These are phyloP conservation scores for Akebia trifoliata DNA, from an alignment of 164 flowering plant species.

Conservation along the genomic window DNA sequence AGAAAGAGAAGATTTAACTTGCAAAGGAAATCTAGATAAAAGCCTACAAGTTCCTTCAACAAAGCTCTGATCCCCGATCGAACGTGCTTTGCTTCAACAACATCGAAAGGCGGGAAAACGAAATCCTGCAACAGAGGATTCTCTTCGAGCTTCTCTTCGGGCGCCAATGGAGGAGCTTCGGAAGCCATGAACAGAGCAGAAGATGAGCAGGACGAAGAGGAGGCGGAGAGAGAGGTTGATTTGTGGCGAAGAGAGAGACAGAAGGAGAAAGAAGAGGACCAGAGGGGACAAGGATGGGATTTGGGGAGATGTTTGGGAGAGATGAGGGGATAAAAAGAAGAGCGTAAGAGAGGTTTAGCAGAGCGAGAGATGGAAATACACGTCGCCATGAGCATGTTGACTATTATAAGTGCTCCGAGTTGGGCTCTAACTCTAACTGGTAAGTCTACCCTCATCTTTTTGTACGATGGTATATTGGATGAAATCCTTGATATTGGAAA, in stretches of 20 bases:
- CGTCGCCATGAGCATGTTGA: slow-evolving; percentile 34
- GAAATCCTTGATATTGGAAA: no score
- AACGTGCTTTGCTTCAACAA: slow-evolving; percentile 68
- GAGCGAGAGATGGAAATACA: slow-evolving; percentile 35
- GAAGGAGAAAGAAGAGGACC: slow-evolving; percentile 73
- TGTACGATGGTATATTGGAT: no score
- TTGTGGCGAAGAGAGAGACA: slow-evolving; percentile 34
- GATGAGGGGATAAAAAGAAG: slow-evolving; percentile 16
- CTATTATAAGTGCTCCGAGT: not conserved
- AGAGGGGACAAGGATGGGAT: slow-evolving; percentile 72
- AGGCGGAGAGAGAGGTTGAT: slow-evolving; percentile 10
- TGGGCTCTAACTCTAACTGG: not conserved
- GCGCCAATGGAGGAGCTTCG: slow-evolving; percentile 15
- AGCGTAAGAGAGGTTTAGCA: slow-evolving; percentile 14
- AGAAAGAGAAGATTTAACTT: not conserved
- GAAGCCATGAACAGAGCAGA: slow-evolving; percentile 18
- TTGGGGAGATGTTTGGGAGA: slow-evolving; percentile 33
- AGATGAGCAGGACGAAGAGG: slow-evolving; percentile 2
- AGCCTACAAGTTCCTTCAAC: slow-evolving; percentile 52
- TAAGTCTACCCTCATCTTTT: not conserved
- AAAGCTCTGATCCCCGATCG: slow-evolving; percentile 76
- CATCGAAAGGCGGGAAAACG: slow-evolving; percentile 81
- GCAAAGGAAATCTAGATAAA: not conserved
- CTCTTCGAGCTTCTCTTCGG: slow-evolving; percentile 12
- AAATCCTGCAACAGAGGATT: slow-evolving; percentile 63